Conservation (phyloP, 495 filamentous ascomycete species). For the Lasiosphaeria ovina region DNA sequence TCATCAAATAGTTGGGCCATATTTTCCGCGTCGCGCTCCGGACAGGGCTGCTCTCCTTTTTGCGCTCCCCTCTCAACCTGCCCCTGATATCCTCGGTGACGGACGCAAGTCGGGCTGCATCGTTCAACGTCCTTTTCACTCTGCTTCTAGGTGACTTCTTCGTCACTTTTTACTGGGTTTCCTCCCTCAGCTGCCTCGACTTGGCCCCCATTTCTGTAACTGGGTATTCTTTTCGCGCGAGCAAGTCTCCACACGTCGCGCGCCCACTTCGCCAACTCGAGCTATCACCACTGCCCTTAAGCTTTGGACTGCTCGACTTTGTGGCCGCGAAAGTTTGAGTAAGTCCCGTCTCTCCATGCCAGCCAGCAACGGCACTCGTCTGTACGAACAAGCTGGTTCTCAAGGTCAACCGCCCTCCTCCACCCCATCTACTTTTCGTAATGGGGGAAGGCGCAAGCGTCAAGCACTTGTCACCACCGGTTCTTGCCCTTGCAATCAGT, state of each 20-base stretch:
- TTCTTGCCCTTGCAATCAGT: too few relatives aligned
- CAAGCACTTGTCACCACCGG: too few relatives aligned
- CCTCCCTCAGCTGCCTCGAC: constrained; percentile 5
- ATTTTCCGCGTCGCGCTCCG: constrained; percentile 6
- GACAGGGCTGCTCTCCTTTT: not conserved
- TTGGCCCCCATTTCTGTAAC: not conserved
- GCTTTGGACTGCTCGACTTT: constrained; percentile 1
- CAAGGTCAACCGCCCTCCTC: too few relatives aligned
- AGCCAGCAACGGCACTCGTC: not conserved
- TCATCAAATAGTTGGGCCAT: constrained; percentile 1
- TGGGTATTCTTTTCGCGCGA: constrained; percentile 3
- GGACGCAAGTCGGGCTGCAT: not conserved
- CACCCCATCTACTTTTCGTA: too few relatives aligned
- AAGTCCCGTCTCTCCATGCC: constrained; percentile 4
- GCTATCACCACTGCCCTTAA: not conserved
- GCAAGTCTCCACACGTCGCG: constrained; percentile 9
- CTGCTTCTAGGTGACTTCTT: not conserved
- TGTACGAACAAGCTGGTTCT: not conserved
- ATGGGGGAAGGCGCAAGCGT: too few relatives aligned
- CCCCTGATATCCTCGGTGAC: not conserved
- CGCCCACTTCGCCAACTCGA: not conserved
- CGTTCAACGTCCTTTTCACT: not conserved
- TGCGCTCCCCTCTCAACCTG: not conserved
- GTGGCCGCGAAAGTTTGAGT: constrained; percentile 3
- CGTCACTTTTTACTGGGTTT: not conserved